A percentile compares a stretch with the other conserved stretches of the same genome.
phyloP scores from a whole-genome alignment of 2,329 filamentous ascomycete species.

The Talaromyces sp. region DNA sequence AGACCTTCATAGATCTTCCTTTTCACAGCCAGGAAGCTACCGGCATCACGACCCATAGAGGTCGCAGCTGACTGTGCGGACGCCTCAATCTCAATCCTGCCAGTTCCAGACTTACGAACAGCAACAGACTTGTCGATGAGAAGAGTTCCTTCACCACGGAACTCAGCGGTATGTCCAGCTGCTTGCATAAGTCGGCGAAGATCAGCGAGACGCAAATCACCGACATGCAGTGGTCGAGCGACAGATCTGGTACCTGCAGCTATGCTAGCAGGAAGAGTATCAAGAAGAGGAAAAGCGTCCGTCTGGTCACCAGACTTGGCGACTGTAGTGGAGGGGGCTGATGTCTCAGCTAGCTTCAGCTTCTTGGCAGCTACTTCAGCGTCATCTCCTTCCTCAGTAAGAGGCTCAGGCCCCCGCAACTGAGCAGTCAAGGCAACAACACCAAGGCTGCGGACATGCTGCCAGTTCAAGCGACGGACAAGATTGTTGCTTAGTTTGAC shows the following conservation, averaged over 20 bases:
- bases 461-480: conserved; percentile 88
- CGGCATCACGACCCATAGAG: conserved; percentile 54
- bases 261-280: conserved; percentile 62
- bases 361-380: conserved; percentile 53
- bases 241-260: conserved; percentile 74
- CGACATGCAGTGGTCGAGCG: conserved; percentile 89
- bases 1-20: conserved; percentile 90
- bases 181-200: conserved; percentile 80
- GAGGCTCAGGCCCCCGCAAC: conserved; percentile 55
- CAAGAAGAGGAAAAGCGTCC: conserved; percentile 55
- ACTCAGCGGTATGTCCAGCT: conserved; percentile 84
- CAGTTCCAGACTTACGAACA: conserved; percentile 84
- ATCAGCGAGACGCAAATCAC: conserved; percentile 86
- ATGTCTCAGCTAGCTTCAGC: conserved; percentile 52
- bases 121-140: conserved; percentile 86
- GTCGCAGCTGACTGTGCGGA: conserved; percentile 59
- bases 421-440: conserved; percentile 90
- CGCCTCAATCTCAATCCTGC: conserved; percentile 84
- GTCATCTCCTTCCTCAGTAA: conserved; percentile 37
- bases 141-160: conserved; percentile 87
- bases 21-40: conserved; percentile 84
- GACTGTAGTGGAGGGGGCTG: conserved; percentile 21
- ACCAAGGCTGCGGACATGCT: conserved; percentile 84
- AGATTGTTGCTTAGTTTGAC: conserved; percentile 85
- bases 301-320: conserved; percentile 29